A percentile compares a stretch with the other conserved stretches of the same genome.
Evolutionary conservation across 148 eudicot species (phyloP).

Genomic region (Nepenthes gracilis): DNA sequence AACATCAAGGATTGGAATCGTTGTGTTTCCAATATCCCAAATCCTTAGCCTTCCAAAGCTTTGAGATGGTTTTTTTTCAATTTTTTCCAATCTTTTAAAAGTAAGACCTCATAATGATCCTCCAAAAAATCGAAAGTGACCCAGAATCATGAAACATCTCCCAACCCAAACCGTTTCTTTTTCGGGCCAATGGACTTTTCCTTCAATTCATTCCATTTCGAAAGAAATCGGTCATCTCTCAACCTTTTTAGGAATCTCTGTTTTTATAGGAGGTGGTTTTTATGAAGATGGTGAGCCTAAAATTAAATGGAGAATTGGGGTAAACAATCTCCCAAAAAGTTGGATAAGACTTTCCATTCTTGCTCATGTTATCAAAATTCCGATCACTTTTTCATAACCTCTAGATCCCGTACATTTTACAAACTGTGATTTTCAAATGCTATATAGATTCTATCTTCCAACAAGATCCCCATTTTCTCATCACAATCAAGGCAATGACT

Average conservation of each 20-base stretch:
- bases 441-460: no score
- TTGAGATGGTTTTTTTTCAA: no score
- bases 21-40: no score
- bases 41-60: no score
- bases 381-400: background rate
- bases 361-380: background rate
- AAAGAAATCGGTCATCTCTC: background rate
- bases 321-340: conserved; percentile 95
- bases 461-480: conserved; percentile 81
- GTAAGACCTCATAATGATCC: no score
- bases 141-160: no score
- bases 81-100: no score
- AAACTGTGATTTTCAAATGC: background rate
- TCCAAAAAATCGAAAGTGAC: no score
- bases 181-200: no score
- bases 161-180: no score
- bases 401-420: background rate
- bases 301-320: conserved; percentile 92
- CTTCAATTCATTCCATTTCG: background rate
- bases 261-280: conserved; percentile 64
- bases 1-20: no score
- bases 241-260: background rate
- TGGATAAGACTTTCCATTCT: background rate
- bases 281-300: conserved; percentile 95
- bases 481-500: conserved; percentile 75